Evolutionary conservation across 1,284 basidiomycete genomes (phyloP).

Genomic region (Phellopilus nigrolimitatus): DNA sequence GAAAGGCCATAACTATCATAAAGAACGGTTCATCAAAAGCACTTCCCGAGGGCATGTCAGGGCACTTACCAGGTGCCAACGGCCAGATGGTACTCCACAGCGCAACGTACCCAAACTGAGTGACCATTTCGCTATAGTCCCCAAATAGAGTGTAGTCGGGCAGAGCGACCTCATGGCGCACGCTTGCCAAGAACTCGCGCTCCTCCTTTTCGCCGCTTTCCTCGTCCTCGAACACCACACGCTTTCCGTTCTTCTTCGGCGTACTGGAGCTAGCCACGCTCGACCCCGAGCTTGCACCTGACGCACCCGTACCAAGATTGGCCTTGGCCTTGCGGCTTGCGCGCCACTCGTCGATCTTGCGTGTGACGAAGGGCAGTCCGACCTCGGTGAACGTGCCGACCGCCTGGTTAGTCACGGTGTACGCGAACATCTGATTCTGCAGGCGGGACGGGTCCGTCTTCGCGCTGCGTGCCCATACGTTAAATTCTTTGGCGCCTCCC

Average conservation of each 20-base stretch:
- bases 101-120: conserved; percentile 88
- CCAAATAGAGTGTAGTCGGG: conserved; percentile 79
- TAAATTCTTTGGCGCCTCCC: conserved; percentile 24
- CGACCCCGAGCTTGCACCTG: conserved; percentile 21
- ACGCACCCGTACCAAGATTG: conserved; percentile 19
- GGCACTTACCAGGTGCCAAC: conserved; percentile 66
- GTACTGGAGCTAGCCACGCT: neutral
- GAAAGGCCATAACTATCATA: conserved; percentile 57
- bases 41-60: conserved; percentile 24
- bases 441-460: conserved; percentile 63
- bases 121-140: conserved; percentile 96
- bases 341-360: conserved; percentile 53
- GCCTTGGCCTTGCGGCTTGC: conserved; percentile 32
- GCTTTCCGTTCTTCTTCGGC: conserved; percentile 41
- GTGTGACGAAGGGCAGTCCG: conserved; percentile 76
- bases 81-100: conserved; percentile 97
- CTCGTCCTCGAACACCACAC: conserved; percentile 71
- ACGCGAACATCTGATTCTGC: conserved; percentile 92
- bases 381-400: conserved; percentile 82
- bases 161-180: conserved; percentile 73
- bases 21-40: conserved; percentile 15
- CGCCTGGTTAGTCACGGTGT: conserved; percentile 89
- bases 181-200: conserved; percentile 68
- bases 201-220: conserved; percentile 54
- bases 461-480: conserved; percentile 47